Evolutionary conservation across 2,329 filamentous ascomycete genomes (phyloP), one percentile per base, ranked within the genome.

Genomic region (Xylariaceae sp.): DNA sequence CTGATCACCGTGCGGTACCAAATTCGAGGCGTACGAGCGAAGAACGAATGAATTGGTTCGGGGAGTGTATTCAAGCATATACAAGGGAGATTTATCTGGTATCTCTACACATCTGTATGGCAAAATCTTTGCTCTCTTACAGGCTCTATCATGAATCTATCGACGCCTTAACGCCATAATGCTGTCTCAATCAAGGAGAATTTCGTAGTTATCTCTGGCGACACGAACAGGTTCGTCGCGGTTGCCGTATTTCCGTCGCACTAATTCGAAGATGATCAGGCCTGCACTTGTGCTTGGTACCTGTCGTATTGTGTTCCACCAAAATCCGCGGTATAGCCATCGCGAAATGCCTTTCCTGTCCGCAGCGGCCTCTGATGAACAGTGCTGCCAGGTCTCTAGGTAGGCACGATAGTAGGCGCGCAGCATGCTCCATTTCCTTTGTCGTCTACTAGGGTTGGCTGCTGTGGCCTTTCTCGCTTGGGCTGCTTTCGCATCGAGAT

Each of bases 221-320:
- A 87, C 89, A 57, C 75, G 76, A 54, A 83, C 82, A 59, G 78
- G 77, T 44, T 86, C 83, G 15, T 75, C 74, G 2, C 78, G 76
- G 50, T 80, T 73, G 1, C 83, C 84, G 58, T 89, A 90, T 68
- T 88, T 89, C 33, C 86, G 74, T 49, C 87, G 73, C 35, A 90
- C 82, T 40, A 91, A 64, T 68, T 91, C 87, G 64, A 91, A 91
- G 17, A 89, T 87, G 57, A 91, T 88, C 51, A 91, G 65, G 0
- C 86, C 87, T 0, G 87, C 87, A 52, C 83, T 87, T 2, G 87
- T 90, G 63, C 85, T 88, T 0, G 87, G 87, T 2, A 89, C 85
- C 67, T 90, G 86, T 5, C 85, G 74, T 45, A 90, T 77, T 1
- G 87, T 87, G 47, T 78, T 84, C 78, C 80, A 81, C 75, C 86